Conservation (phyloP, 352 stramenopile species). For the Globisporangium radiosum region DNA sequence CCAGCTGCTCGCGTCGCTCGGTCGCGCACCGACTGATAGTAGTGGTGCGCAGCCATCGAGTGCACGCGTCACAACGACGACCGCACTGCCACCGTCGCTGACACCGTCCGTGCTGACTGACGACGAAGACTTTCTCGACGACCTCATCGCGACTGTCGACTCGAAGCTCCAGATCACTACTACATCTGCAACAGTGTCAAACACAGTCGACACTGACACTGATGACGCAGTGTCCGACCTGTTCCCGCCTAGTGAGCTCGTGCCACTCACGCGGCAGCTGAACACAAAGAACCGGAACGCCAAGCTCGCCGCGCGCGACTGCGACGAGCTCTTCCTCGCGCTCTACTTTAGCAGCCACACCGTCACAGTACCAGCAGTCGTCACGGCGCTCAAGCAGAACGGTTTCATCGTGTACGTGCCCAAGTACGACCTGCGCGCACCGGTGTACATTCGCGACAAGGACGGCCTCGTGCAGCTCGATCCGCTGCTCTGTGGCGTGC, state of each 20-base stretch:
- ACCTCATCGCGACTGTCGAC: conserved; percentile 57
- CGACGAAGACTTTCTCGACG: conserved; percentile 55
- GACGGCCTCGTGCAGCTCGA: conserved; percentile 83
- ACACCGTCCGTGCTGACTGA: conserved; percentile 43
- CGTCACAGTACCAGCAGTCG: conserved; percentile 78
- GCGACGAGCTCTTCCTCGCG: conserved; percentile 89
- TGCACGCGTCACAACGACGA: background rate
- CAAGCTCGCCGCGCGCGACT: conserved; percentile 85
- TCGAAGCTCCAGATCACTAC: conserved; percentile 36
- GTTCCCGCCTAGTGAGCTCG: conserved; percentile 61
- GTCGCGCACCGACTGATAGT: background rate
- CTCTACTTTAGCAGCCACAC: conserved; percentile 90
- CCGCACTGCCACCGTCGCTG: conserved; percentile 37
- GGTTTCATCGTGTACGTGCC: conserved; percentile 92
- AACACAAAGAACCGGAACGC: conserved; percentile 89
- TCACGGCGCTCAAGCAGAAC: conserved; percentile 88
- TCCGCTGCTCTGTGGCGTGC: conserved; percentile 60
- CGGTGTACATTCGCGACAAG: conserved; percentile 88
- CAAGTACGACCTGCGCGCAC: conserved; percentile 87
- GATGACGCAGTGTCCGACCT: background rate
- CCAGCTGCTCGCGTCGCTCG: conserved; percentile 68
- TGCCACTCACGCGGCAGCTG: conserved; percentile 76
- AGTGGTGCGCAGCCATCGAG: background rate
- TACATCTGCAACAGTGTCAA: no score
- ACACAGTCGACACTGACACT: background rate